Conservation (phyloP, 345 rosid species). For the Salix caprea region DNA sequence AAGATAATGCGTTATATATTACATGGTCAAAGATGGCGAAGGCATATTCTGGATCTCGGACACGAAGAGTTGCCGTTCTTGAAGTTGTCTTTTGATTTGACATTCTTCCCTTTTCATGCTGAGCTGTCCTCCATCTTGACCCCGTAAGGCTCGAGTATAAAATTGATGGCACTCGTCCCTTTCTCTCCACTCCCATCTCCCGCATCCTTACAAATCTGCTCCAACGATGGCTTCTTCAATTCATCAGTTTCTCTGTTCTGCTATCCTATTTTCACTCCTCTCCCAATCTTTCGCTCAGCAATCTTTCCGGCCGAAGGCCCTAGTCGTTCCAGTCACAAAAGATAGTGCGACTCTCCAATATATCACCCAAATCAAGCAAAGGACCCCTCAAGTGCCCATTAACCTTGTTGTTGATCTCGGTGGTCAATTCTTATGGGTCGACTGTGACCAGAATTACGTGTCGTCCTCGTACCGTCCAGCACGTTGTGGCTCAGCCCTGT, state of each 20-base stretch:
- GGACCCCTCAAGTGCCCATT: constrained; percentile 51
- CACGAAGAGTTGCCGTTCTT: no score
- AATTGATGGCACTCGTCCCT: no score
- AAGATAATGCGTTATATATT: no score
- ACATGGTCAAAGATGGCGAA: no score
- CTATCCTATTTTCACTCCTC: neutral
- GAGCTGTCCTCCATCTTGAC: no score
- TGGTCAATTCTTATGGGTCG: constrained; percentile 61
- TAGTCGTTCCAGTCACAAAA: constrained; percentile 51
- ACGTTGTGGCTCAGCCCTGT: constrained; percentile 53
- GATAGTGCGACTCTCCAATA: constrained; percentile 63
- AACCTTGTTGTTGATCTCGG: constrained; percentile 60
- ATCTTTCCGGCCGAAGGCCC: constrained; percentile 65
- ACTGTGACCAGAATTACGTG: constrained; percentile 44
- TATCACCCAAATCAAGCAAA: constrained; percentile 44
- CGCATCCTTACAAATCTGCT: neutral
- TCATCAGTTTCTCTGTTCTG: no score
- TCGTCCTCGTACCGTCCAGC: constrained; percentile 56
- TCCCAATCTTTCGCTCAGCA: constrained; percentile 32
- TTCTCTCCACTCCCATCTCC: no score
- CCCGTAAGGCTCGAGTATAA: no score
- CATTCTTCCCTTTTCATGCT: no score
- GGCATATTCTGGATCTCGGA: no score
- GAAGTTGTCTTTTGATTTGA: no score
- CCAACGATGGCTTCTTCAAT: neutral